Conservation (phyloP, 148 eudicot species). For the Chenopodium berlandieri region DNA sequence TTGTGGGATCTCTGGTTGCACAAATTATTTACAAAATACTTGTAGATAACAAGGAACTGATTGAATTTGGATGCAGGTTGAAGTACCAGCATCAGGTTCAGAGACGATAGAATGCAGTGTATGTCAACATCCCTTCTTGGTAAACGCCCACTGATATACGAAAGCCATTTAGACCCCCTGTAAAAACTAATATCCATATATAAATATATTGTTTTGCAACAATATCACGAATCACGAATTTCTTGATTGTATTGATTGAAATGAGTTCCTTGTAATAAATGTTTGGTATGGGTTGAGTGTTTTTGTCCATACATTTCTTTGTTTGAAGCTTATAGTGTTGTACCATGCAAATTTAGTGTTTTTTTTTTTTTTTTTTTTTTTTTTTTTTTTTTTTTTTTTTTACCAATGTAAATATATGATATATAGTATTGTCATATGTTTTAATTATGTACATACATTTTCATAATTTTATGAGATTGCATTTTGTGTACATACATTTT, state of each 20-base stretch:
- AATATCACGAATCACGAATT: neutral
- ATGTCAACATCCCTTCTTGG: constrained; percentile 85
- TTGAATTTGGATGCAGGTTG: constrained; percentile 46
- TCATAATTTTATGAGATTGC: no score
- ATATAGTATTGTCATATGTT: no score
- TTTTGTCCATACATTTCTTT: neutral
- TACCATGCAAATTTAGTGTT: neutral
- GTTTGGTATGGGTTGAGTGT: neutral
- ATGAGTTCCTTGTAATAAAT: neutral
- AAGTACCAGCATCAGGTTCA: constrained; percentile 72
- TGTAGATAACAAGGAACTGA: neutral
- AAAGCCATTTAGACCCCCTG: neutral
- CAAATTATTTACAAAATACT: neutral
- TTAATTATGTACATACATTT: no score
- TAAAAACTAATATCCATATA: neutral
- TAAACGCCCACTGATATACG: constrained; percentile 42
- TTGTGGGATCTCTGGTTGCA: neutral
- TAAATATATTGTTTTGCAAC: neutral
- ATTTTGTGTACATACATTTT: no score
- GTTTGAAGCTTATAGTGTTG: neutral
- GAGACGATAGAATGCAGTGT: constrained; percentile 87
- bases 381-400: no score
- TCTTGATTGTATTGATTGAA: neutral
- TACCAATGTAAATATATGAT: neutral
- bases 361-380: no score